Percentiles rank a stretch among this genome's conserved stretches.
phyloP scores from a whole-genome alignment of 495 filamentous ascomycete species.

The Lasiosphaeria ovina region DNA sequence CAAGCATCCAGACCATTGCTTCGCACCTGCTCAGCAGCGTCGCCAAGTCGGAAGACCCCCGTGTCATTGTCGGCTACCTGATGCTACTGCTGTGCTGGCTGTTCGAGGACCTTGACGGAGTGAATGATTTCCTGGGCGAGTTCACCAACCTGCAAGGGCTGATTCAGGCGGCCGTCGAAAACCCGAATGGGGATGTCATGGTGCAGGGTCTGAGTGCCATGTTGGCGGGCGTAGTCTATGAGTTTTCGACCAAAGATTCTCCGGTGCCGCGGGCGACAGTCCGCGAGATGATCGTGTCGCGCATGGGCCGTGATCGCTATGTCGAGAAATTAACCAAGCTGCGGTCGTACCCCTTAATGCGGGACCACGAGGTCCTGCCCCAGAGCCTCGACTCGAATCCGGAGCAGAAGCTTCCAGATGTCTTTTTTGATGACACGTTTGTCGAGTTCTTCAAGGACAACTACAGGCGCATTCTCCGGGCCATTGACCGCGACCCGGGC shows the following conservation, averaged over 20 bases:
- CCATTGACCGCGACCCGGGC: constrained; percentile 88
- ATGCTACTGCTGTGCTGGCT: constrained; percentile 93
- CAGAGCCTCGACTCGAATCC: constrained; percentile 57
- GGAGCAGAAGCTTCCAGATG: constrained; percentile 67
- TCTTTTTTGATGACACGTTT: constrained; percentile 82
- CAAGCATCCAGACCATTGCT: constrained; percentile 83
- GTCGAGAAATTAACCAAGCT: constrained; percentile 79
- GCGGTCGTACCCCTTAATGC: constrained; percentile 74
- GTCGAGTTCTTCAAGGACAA: constrained; percentile 96
- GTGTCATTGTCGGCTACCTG: constrained; percentile 80
- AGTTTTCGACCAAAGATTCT: constrained; percentile 97
- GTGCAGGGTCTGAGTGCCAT: constrained; percentile 80
- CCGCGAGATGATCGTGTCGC: constrained; percentile 73
- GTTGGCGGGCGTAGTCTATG: constrained; percentile 85
- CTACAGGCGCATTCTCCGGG: constrained; percentile 78
- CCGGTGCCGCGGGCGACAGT: constrained; percentile 81
- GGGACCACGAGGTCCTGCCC: constrained; percentile 87
- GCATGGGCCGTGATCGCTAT: constrained; percentile 84
- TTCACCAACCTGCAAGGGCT: constrained; percentile 88
- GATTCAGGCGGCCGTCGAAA: constrained; percentile 57
- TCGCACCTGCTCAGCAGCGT: constrained; percentile 70
- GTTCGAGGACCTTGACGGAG: constrained; percentile 86
- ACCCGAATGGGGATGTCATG: constrained; percentile 63
- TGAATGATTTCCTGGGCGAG: constrained; percentile 93
- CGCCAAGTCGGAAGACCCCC: constrained; percentile 74